Base-by-base conservation (phyloP, 495 filamentous ascomycete species). In the Neurospora sp. region DNA sequence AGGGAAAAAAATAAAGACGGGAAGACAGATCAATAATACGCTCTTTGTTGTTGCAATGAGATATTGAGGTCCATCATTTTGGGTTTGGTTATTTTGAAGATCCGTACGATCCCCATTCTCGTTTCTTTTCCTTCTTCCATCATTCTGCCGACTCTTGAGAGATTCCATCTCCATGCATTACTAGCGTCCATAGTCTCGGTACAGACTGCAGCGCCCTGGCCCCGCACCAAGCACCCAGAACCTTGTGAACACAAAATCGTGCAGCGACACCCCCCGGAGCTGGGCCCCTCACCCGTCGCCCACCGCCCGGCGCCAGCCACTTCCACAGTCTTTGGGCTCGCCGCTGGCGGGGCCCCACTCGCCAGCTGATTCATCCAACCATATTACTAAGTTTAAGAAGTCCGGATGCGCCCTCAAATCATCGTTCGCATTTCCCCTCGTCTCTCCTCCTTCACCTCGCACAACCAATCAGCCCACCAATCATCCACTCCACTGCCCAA, bases 291-390 rank as follows among this genome's bases (percentile, higher is more conserved):
- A 45, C 17, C 42, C 42, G 17, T 45, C 42, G 42, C 42, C 42
- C 42, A 45, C 42, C 42, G 42, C 42, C 42, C 42, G 42, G 42
- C 42, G 68, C 78, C 77, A 80, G 78, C 77, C 75, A 77, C 77
- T 71, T 40, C 31, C 4, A 4, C 4, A 4, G 61, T 42, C 45
- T 69, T 40, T 69, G 44, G 45, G 22, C 37, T 70, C 72, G 71
- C 76, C 70, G 69, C 71, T 45, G 41, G 44, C 53, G 39, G 71
- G 70, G 78, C 72, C 75, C 77, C 78, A 78, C 75, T 76, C 38
- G 20, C 70, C 70, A 75, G 80, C 79, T 83, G 79, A 81, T 77
- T 82, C 81, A 82, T 80, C 81, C 80, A 83, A 81, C 81, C 81
- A 83, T 77, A 81, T 73, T 73, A 48, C 73, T 44, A 71, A 73